phyloP scores from a whole-genome alignment of 768 basidiomycete genomes.

The Chiua virens region DNA sequence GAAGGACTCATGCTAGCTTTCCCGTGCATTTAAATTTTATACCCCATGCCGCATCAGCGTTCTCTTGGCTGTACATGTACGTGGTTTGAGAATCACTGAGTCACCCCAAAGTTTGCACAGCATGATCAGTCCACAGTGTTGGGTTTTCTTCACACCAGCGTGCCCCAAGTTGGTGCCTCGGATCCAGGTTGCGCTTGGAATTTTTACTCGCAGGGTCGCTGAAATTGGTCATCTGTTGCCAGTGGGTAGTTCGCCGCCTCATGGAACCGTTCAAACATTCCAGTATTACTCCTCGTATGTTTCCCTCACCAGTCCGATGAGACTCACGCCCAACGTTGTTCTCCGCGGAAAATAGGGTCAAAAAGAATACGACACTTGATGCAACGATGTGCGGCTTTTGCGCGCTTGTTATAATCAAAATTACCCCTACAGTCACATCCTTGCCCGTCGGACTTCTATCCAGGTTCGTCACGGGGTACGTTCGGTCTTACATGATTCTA shows the following conservation, averaged over 20 bases:
- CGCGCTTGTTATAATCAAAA: too few species aligned
- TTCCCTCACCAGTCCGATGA: too few species aligned
- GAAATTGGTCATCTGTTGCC: neutral
- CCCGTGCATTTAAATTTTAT: too few species aligned
- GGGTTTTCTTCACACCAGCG: conserved; percentile 4
- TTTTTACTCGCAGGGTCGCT: neutral
- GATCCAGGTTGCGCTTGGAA: neutral
- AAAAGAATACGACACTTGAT: neutral
- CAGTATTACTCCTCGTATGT: too few species aligned
- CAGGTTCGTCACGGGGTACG: neutral
- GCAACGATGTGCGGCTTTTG: neutral
- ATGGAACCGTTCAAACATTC: too few species aligned
- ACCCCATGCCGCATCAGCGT: too few species aligned
- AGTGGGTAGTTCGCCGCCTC: too few species aligned
- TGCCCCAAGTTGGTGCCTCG: neutral
- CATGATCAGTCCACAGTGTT: neutral
- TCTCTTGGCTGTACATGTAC: too few species aligned
- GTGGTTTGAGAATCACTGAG: too few species aligned
- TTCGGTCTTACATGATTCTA: neutral
- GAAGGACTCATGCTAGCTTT: too few species aligned
- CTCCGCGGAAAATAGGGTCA: neutral
- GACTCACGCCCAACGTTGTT: neutral
- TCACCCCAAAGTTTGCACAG: too few species aligned
- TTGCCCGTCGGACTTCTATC: neutral
- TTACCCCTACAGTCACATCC: neutral